Conservation (phyloP, 2,329 filamentous ascomycete genomes). For the Talaromyces sp. region DNA sequence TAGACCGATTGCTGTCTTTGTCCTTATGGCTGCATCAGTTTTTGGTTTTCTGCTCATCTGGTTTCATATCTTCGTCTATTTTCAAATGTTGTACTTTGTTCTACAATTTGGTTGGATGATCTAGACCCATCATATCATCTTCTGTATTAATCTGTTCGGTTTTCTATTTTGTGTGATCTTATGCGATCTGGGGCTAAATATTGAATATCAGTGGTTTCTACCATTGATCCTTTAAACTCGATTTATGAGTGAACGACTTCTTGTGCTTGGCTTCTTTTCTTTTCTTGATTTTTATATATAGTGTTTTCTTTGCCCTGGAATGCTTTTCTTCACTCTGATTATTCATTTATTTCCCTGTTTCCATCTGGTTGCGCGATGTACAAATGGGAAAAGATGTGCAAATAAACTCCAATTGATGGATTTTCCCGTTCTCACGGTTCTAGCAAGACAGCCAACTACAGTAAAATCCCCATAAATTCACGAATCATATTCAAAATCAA, state of each 20-base stretch:
- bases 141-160: constrained; percentile 23
- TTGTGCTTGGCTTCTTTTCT: constrained; percentile 12
- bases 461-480: no score
- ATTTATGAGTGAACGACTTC: constrained; percentile 21
- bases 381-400: constrained; percentile 22
- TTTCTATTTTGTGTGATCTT: constrained; percentile 14
- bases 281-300: constrained; percentile 7
- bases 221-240: constrained; percentile 1
- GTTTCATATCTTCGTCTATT: neutral
- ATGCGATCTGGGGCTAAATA: constrained; percentile 1
- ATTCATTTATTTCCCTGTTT: constrained; percentile 9
- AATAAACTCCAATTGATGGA: constrained; percentile 11
- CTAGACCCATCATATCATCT: constrained; percentile 21
- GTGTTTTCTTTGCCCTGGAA: neutral
- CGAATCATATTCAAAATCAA: neutral
- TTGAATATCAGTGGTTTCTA: constrained; percentile 3
- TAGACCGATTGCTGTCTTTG: neutral
- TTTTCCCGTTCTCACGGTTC: no score
- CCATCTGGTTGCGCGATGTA: constrained; percentile 14
- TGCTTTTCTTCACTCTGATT: no score
- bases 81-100: constrained; percentile 6
- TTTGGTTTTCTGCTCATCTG: neutral
- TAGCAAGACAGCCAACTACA: no score
- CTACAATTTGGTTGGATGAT: constrained; percentile 17
- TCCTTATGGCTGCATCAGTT: neutral